These are phyloP conservation scores for Ramaria rubella DNA, from an alignment of 768 basidiomycete genomes.

Conservation along the genomic window DNA sequence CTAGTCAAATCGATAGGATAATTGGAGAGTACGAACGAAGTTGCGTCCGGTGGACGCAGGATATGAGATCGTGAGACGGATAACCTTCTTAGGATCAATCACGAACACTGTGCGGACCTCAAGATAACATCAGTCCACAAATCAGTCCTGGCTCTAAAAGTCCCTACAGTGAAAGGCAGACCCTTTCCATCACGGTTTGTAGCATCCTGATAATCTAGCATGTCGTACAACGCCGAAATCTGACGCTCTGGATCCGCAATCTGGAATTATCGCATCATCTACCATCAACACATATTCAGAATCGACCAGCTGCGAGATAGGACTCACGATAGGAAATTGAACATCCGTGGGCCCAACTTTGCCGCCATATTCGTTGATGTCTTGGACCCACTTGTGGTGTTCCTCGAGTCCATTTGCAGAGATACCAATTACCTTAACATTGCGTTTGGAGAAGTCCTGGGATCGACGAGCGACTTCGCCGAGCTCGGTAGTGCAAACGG, in stretches of 20 bases:
- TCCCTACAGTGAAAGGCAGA: conserved; percentile 81
- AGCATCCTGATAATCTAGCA: conserved; percentile 93
- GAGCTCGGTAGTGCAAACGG: conserved; percentile 94
- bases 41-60: conserved; percentile 95
- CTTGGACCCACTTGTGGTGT: conserved; percentile 84
- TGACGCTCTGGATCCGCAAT: conserved; percentile 89
- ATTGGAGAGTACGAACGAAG: conserved; percentile 43
- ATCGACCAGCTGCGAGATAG: too few relatives aligned
- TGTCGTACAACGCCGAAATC: conserved; percentile 84
- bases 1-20: neutral
- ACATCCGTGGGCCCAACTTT: conserved; percentile 67
- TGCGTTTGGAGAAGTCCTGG: conserved; percentile 76
- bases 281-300: too few relatives aligned
- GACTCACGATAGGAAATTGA: conserved; percentile 83
- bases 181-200: conserved; percentile 84
- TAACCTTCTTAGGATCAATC: conserved; percentile 94
- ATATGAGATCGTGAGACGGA: conserved; percentile 85
- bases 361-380: conserved; percentile 76
- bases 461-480: conserved; percentile 89
- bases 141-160: conserved; percentile 5
- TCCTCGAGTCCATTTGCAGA: conserved; percentile 84
- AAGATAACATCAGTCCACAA: neutral
- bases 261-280: conserved; percentile 31
- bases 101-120: conserved; percentile 95
- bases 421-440: conserved; percentile 90